Conservation (phyloP, 2,329 filamentous ascomycete genomes). For the Microascus cirrosus region DNA sequence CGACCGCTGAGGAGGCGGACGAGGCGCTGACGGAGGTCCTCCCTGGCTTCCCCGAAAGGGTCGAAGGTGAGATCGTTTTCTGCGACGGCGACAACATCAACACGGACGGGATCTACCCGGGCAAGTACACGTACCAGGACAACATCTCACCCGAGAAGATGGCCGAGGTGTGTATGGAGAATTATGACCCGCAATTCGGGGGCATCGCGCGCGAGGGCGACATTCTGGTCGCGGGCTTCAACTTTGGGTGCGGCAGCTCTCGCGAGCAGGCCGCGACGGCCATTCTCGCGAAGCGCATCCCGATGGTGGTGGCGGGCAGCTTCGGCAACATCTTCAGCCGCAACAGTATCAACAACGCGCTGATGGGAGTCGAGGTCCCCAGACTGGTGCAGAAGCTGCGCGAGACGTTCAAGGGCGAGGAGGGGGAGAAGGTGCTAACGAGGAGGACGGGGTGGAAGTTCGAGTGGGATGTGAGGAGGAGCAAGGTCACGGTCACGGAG, state of each 20-base stretch:
- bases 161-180: conserved; percentile 86
- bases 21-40: conserved; percentile 45
- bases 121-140: conserved; percentile 85
- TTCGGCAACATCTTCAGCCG: conserved; percentile 77
- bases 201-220: conserved; percentile 56
- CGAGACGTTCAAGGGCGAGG: conserved; percentile 33
- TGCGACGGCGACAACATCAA: conserved; percentile 74
- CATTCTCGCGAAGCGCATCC: conserved; percentile 69
- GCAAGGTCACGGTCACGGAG: conserved; percentile 61
- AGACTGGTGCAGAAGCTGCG: conserved; percentile 51
- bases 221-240: conserved; percentile 79
- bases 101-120: conserved; percentile 87
- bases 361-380: conserved; percentile 62
- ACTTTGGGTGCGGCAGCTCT: conserved; percentile 76
- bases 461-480: conserved; percentile 67
- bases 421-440: conserved; percentile 43
- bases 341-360: conserved; percentile 70
- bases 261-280: conserved; percentile 85
- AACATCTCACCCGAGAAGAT: conserved; percentile 65
- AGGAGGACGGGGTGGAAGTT: conserved; percentile 74
- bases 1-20: conserved; percentile 16
- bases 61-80: conserved; percentile 81
- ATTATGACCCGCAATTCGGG: conserved; percentile 71
- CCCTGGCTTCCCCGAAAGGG: conserved; percentile 74
- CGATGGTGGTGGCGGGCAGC: conserved; percentile 67